Evolutionary conservation across 106 monocot species (phyloP).

Genomic region (Apostasia ramifera): DNA sequence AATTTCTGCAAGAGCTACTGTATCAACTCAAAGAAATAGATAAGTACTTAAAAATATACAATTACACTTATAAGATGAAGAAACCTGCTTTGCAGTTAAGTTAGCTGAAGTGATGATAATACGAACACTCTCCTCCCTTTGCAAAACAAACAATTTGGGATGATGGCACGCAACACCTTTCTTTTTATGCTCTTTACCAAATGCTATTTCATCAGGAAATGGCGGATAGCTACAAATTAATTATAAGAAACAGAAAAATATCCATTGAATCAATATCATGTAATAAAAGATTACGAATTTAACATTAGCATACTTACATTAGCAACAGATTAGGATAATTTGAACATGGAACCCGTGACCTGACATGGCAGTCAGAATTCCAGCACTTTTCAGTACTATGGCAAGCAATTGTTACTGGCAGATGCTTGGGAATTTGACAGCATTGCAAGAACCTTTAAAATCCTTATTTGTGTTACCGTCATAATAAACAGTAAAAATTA

Average conservation of each 20-base stretch:
- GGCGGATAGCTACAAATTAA: constrained; percentile 46
- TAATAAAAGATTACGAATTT: not conserved
- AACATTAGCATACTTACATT: constrained; percentile 29
- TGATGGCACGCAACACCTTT: constrained; percentile 89
- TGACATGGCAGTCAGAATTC: constrained; percentile 39
- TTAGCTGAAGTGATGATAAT: constrained; percentile 84
- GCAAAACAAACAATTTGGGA: constrained; percentile 75
- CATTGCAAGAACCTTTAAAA: constrained; percentile 61
- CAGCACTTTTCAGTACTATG: constrained; percentile 58
- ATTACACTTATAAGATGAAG: not conserved
- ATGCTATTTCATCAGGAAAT: constrained; percentile 80
- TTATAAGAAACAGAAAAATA: not conserved
- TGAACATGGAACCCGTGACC: constrained; percentile 46
- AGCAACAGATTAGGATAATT: constrained; percentile 70
- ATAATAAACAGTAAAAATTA: not conserved
- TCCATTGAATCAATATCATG: not conserved
- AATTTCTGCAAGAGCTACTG: too few relatives aligned
- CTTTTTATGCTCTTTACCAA: constrained; percentile 68
- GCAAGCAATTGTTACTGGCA: constrained; percentile 74
- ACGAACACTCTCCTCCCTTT: constrained; percentile 58
- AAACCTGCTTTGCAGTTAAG: constrained; percentile 77
- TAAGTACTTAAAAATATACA: too few relatives aligned
- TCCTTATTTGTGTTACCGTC: not conserved
- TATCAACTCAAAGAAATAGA: too few relatives aligned
- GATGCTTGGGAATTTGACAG: constrained; percentile 46